Evolutionary conservation across 1,284 basidiomycete species (phyloP), one percentile per base, ranked within the genome.

Genomic region (Pseudozyma flocculosa): DNA sequence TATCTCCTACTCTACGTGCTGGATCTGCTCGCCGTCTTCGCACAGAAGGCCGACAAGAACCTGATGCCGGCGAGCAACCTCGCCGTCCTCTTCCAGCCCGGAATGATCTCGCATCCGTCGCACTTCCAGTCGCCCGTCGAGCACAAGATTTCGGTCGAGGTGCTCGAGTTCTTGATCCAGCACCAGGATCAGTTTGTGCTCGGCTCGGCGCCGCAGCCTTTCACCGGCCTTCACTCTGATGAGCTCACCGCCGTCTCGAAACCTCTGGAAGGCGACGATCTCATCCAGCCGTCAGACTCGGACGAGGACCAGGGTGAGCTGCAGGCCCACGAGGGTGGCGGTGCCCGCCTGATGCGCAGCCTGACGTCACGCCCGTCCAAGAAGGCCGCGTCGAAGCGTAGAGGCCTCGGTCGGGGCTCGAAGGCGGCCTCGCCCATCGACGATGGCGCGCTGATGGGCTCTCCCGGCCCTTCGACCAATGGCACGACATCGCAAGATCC

Each of bases 1-100:
- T 95, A 93, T 77, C 85, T 98, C 21, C 83, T 98, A 24, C 86
- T 97, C 50, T 98, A 98, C 78, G 90, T 98, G 30, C 85, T 98
- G 57, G 94, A 98, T 78, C 84, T 98, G 21, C 82, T 98, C 43
- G 92, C 91, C 43, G 92, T 98, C 9, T 96, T 98, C 80, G 88
- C 91, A 2, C 85, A 88, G 53, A 92, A 91, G 77, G 85, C 87
- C 23, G 88, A 92, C 68, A 89, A 88, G 81, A 98, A 97, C 77
- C 82, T 93, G 42, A 98, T 98, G 94, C 93, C 88, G 1, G 88
- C 93, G 15, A 85, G 88, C 56, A 98, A 78, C 36, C 62, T 78
- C 7, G 76, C 76, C 23, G 71, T 78, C 54, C 68, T 78, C 42
- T 78, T 78, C 55, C 76, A 78, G 46, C 76, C 76, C 0, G 72